Conservation (phyloP, 306 rosid species). For the Clitoria ternatea region DNA sequence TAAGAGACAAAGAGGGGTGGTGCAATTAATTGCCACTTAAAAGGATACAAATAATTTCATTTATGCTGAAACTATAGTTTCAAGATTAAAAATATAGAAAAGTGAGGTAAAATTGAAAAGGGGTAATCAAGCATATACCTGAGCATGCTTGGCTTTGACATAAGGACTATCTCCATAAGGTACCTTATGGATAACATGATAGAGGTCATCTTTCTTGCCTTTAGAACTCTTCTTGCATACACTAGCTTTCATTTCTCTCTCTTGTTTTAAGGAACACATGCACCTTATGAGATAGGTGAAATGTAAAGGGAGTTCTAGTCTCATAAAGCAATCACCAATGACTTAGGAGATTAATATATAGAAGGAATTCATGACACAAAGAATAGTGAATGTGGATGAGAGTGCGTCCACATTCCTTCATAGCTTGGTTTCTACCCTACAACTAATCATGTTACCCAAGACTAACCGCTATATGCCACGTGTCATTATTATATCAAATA, state of each 20-base stretch:
- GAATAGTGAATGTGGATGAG: constrained; percentile 28
- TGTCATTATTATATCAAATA: neutral
- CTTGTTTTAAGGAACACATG: neutral
- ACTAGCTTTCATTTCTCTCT: constrained; percentile 36
- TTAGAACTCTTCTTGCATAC: constrained; percentile 12
- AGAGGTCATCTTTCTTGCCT: constrained; percentile 63
- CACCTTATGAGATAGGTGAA: constrained; percentile 11
- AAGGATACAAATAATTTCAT: too few relatives aligned
- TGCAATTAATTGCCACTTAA: too few relatives aligned
- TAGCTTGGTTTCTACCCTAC: neutral
- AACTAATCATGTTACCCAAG: neutral
- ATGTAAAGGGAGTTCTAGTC: too few relatives aligned
- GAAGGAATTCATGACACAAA: too few relatives aligned
- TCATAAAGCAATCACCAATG: too few relatives aligned
- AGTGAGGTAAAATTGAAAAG: constrained; percentile 16
- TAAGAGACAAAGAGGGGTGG: too few relatives aligned
- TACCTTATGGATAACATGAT: constrained; percentile 72
- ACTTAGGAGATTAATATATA: too few relatives aligned
- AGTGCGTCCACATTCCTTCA: constrained; percentile 21
- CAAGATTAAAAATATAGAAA: too few relatives aligned
- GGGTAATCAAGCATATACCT: constrained; percentile 39
- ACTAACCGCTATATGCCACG: neutral
- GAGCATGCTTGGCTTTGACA: constrained; percentile 94
- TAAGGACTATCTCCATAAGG: constrained; percentile 83
- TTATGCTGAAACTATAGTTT: too few relatives aligned